Conservation (phyloP, 495 filamentous ascomycete genomes). For the Penicillium chermesinum region DNA sequence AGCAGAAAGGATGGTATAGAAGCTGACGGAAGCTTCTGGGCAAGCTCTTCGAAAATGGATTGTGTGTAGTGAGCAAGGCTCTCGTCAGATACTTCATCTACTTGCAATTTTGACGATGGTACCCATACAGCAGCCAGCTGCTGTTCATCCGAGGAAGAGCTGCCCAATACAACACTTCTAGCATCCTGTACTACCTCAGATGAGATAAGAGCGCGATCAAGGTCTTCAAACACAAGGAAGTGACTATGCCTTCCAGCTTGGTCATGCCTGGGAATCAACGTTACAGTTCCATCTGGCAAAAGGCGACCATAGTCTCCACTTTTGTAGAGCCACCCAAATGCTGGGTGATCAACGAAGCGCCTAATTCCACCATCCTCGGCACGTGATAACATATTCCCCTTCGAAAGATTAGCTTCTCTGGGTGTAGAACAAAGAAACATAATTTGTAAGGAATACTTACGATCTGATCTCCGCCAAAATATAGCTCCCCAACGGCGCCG, state of each 20-base stretch:
- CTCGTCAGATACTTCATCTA: constrained; percentile 2
- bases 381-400: background rate
- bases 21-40: constrained; percentile 51
- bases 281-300: constrained; percentile 60
- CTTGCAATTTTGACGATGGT: constrained; percentile 17
- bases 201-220: constrained; percentile 51
- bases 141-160: constrained; percentile 20
- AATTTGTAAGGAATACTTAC: constrained; percentile 35
- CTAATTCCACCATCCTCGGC: background rate
- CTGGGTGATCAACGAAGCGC: constrained; percentile 61
- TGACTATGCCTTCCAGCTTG: constrained; percentile 62
- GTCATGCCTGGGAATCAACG: constrained; percentile 56
- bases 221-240: constrained; percentile 61
- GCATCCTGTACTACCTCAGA: constrained; percentile 44
- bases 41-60: constrained; percentile 38
- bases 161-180: constrained; percentile 44
- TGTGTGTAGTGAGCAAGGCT: constrained; percentile 17
- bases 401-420: background rate
- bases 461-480: constrained; percentile 77
- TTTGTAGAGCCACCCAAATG: constrained; percentile 63
- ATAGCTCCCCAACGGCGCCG: constrained; percentile 73
- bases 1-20: constrained; percentile 66
- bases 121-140: constrained; percentile 58
- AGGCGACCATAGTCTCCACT: constrained; percentile 69
- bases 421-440: background rate